Base-by-base conservation (phyloP, 306 rosid genomes). In the Cucumis melo region DNA sequence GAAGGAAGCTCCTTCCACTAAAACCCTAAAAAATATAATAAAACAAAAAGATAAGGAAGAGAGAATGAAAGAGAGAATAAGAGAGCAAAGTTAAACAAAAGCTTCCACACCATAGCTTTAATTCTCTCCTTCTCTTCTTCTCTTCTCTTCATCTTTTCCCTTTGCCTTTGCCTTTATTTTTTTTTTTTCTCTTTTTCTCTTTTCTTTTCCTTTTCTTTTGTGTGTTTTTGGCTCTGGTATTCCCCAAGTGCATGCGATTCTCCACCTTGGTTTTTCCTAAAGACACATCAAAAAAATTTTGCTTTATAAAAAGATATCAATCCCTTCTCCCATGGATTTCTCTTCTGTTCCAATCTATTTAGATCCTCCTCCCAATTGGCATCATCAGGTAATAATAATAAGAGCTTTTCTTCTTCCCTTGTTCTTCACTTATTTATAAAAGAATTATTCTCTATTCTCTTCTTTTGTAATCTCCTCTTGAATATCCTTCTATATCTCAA, bases 351-450 rank as follows among this genome's bases (percentile, higher is more conserved):
- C 97, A 86, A 86, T 87, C 88, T 95, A 88, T 92, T 88, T 92
- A 92, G 99, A 95, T 90, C 90, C 98, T 90, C 90, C 98, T 87
- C 92, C 91, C 82, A 92, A 89, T 86, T 95, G 97, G 98, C 93
- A 92, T 21, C 99, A 89, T 21, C 99, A 89, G 97, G 99, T 94
- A 88, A 86, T 44, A 44, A 44, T 44, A 44, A 44, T 6, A 6
- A 32, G 36, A 84, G 86, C 88, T 86, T 80, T 59, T 12, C 19
- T 59, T 59, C 65, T 59, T 59, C 38, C 14, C 8, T 23, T 60
- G 58, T 46, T 34, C 62, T 46, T 32, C 62, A 32, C 23, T 19
- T 20, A 14, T 27, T 24, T 24, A 61, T 29, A n/a, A 23, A 50
- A 63, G 32, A 77, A 61, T 42, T 51, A 77, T 50, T 77, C 72